Percentiles rank a stretch among this genome's conserved stretches.
These are phyloP conservation scores for Haplosporangium sp. DNA, from an alignment of 371 early-diverging fungal species.

Conservation along the genomic window DNA sequence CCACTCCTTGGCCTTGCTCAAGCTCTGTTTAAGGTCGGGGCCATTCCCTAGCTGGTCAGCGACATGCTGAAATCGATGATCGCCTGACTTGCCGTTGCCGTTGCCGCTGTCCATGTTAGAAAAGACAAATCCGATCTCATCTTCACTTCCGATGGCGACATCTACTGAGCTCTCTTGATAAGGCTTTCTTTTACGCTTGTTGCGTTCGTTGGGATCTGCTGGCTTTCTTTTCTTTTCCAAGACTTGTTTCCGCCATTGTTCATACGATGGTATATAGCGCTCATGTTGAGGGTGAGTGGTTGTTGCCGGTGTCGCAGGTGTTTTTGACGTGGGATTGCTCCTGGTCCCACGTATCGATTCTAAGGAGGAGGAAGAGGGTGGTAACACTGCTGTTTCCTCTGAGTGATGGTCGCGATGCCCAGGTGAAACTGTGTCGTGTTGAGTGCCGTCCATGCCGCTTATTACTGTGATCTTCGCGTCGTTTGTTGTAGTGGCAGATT, in stretches of 20 bases:
- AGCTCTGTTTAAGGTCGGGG: conserved; percentile 25
- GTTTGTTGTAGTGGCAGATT: neutral
- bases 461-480: conserved; percentile 11
- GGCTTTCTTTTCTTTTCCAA: conserved; percentile 45
- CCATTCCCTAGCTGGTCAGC: conserved; percentile 41
- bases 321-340: neutral
- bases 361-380: neutral
- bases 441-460: neutral
- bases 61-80: conserved; percentile 28
- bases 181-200: conserved; percentile 45
- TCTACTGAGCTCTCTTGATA: conserved; percentile 50
- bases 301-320: conserved; percentile 1
- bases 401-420: neutral
- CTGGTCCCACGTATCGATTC: too few species aligned
- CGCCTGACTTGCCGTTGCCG: conserved; percentile 15
- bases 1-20: conserved; percentile 23
- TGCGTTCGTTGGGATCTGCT: conserved; percentile 32
- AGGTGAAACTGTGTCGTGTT: neutral
- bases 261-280: conserved; percentile 52
- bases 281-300: conserved; percentile 19
- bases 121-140: conserved; percentile 49
- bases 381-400: neutral
- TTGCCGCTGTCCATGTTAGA: conserved; percentile 36
- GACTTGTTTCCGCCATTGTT: conserved; percentile 54
- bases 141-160: conserved; percentile 48